Conservation (phyloP, 257 asterid genomes). For the Salvia splendens region DNA sequence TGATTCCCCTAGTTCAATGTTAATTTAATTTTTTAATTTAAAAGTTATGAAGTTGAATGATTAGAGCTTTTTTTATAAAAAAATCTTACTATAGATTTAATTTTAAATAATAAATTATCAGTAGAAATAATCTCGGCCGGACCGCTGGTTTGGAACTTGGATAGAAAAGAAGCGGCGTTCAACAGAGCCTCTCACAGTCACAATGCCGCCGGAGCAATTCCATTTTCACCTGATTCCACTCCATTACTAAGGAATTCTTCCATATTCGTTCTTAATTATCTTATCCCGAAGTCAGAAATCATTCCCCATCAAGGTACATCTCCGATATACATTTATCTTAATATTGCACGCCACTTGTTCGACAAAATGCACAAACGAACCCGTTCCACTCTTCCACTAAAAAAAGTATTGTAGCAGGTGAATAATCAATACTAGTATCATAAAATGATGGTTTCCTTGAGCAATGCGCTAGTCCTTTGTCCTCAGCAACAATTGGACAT, state of each 20-base stretch:
- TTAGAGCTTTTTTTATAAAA: too few relatives aligned
- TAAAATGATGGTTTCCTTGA: conserved; percentile 41
- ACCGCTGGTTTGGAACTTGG: neutral
- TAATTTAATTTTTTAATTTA: too few relatives aligned
- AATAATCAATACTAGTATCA: conserved; percentile 11
- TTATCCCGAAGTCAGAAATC: neutral
- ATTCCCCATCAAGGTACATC: conserved; percentile 8
- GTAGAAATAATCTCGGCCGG: neutral
- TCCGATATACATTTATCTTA: neutral
- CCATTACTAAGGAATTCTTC: neutral
- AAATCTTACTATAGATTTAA: too few relatives aligned
- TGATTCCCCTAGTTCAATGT: too few relatives aligned
- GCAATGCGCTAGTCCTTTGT: conserved; percentile 21
- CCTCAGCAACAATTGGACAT: conserved; percentile 31
- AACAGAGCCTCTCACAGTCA: neutral
- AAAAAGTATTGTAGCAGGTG: conserved; percentile 19
- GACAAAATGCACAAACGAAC: conserved; percentile 32
- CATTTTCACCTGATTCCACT: neutral
- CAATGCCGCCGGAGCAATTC: neutral
- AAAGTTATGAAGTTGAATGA: too few relatives aligned
- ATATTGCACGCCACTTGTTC: conserved; percentile 36
- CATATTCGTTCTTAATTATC: neutral
- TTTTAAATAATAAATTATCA: too few relatives aligned
- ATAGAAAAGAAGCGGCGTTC: neutral
- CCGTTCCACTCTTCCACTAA: neutral